Percentiles rank a stretch among this genome's conserved stretches.
phyloP scores from a whole-genome alignment of 257 asterid genomes.

The Dorcoceras hygrometricum region DNA sequence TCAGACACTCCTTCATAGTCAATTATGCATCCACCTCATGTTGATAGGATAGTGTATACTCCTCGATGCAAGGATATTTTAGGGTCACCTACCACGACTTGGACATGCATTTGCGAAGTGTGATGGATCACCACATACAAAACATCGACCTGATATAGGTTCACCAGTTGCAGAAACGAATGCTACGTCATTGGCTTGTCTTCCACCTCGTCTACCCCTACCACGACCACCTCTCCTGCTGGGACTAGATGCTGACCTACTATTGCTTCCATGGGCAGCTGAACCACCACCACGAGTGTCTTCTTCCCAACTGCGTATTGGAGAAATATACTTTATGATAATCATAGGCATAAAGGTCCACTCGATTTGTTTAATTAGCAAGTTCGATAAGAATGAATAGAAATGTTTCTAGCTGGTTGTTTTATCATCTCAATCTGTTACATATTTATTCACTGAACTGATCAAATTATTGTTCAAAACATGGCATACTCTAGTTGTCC shows the following conservation, averaged over 20 bases:
- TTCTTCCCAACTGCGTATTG: slow-evolving; percentile 81
- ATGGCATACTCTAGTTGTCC: background rate
- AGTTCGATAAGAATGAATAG: background rate
- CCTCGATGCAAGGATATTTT: background rate
- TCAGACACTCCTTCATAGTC: too few relatives aligned
- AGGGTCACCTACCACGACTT: slow-evolving; percentile 59
- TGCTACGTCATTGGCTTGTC: slow-evolving; percentile 37
- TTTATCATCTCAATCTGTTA: background rate
- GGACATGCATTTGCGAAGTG: slow-evolving; percentile 89
- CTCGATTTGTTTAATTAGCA: background rate
- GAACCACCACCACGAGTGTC: slow-evolving; percentile 43
- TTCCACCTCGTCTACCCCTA: slow-evolving; percentile 41
- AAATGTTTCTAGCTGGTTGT: slow-evolving; percentile 4
- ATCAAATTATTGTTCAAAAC: background rate
- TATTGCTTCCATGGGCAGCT: slow-evolving; percentile 33
- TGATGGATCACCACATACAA: slow-evolving; percentile 87
- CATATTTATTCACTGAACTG: background rate
- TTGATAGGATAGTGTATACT: background rate
- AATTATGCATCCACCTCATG: too few relatives aligned
- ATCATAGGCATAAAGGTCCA: background rate
- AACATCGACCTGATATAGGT: slow-evolving; percentile 80
- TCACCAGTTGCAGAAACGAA: slow-evolving; percentile 92
- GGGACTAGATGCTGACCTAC: slow-evolving; percentile 40
- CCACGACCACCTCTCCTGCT: slow-evolving; percentile 65
- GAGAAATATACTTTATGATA: slow-evolving; percentile 13